Base-by-base conservation (phyloP, 225 moss, liverwort and hornwort genomes). In the Anthoceros angustus region DNA sequence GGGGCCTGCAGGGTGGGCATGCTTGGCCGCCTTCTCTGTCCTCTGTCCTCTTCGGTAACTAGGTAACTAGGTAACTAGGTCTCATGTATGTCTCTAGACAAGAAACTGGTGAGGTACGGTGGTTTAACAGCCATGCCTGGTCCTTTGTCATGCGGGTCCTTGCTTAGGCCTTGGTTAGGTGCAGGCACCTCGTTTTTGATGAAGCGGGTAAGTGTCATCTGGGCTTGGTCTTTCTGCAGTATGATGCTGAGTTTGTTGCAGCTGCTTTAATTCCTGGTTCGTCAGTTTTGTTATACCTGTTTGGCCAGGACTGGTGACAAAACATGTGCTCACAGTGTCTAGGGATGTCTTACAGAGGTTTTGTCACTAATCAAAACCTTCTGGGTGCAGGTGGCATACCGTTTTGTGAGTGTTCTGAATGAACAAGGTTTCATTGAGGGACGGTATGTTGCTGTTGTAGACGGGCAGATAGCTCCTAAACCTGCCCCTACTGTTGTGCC, bases 401-500 rank as follows among this genome's bases (percentile, higher is more conserved):
- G 92, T 42, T 98, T 98, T 69, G 92, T 98, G 69, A 98, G 98
- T 76, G 98, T 98, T 9, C 72, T 98, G 67, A 98, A 98, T 61
- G 98, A 98, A 50, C 98, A 98, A 89, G 98, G 98, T 6, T 98
- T 98, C 50, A 83, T 98, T 70, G 98, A 98, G 74, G 98, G 98
- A 32, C 79, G 87, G 2, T 98, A 98, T 39, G 89, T 92, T 18
- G 92, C 92, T 48, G 77, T 98, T 21, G 6, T 83, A 11, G 88
- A 84, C 66, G 86, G 81, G 18, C 78, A 71, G 66, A 41, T 62
- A 2, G 68, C 66, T 64, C 63, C 70, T 64, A 62, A 49, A 9
- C 14, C 50, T 15, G 40, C 42, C 6, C 26, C 72, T 25, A 43
- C 42, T 8, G 63, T 9, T 26, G 24, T 42, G 41, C n/a, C 55